phyloP scores from a whole-genome alignment of 257 asterid species.

The Fraxinus americana region DNA sequence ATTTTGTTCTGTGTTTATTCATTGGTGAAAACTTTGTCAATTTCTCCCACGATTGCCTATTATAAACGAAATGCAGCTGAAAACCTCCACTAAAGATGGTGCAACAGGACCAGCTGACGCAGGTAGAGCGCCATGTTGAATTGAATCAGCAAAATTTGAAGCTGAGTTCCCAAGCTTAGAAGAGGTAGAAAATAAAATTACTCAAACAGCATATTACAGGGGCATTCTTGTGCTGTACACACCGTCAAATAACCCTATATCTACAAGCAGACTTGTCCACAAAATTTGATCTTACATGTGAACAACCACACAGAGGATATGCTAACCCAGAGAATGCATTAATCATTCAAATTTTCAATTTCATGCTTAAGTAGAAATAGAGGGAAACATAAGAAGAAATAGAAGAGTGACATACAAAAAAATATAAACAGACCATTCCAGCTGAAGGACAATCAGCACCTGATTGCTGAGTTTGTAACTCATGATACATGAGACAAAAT shows the following conservation, averaged over 20 bases:
- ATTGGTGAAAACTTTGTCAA: constrained; percentile 38
- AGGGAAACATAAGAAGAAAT: constrained; percentile 2
- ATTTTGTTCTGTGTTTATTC: constrained; percentile 41
- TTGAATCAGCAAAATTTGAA: constrained; percentile 63
- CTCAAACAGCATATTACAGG: constrained; percentile 29
- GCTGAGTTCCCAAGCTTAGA: constrained; percentile 85
- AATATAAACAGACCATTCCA: not conserved
- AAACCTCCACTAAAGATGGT: constrained; percentile 85
- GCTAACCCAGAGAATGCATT: not conserved
- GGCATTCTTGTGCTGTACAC: no score
- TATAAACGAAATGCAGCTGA: constrained; percentile 29
- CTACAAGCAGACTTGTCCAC: constrained; percentile 9
- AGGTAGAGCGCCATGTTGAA: constrained; percentile 67
- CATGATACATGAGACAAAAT: not conserved
- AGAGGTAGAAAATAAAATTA: constrained; percentile 25
- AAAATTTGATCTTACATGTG: not conserved
- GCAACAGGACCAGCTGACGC: constrained; percentile 63
- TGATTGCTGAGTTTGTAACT: not conserved
- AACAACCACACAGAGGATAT: constrained; percentile 1
- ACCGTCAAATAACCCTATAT: not conserved
- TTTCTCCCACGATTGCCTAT: constrained; percentile 7
- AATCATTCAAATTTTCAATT: not conserved
- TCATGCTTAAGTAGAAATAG: not conserved
- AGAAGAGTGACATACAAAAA: constrained; percentile 1
- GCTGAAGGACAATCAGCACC: not conserved